These are phyloP conservation scores for Melaleuca quinquenervia DNA, from an alignment of 345 rosid species.

Conservation along the genomic window DNA sequence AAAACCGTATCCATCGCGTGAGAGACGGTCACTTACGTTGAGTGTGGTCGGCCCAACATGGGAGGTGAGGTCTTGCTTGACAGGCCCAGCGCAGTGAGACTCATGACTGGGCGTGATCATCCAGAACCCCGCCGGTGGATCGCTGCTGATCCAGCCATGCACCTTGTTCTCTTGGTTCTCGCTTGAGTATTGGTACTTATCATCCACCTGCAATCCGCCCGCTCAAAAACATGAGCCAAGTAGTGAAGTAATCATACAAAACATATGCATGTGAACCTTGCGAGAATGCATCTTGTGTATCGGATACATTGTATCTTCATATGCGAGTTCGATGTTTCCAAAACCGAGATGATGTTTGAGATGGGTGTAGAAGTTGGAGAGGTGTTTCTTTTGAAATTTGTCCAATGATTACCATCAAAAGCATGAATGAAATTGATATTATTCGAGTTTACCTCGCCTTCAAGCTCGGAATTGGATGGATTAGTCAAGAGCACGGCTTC, in stretches of 20 bases:
- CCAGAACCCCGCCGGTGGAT: slow-evolving; percentile 29
- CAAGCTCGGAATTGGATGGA: slow-evolving; percentile 4
- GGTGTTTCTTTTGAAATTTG: too few species aligned
- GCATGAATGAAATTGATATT: neutral
- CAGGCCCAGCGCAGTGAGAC: slow-evolving; percentile 22
- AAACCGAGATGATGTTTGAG: neutral
- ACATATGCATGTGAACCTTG: neutral
- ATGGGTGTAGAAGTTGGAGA: too few species aligned
- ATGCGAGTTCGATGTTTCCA: neutral
- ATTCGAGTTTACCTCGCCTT: slow-evolving; percentile 12
- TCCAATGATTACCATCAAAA: neutral
- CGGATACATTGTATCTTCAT: neutral
- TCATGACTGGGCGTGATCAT: slow-evolving; percentile 28
- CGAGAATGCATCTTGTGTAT: neutral
- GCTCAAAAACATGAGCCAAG: neutral
- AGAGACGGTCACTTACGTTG: too few species aligned
- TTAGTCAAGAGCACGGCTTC: slow-evolving; percentile 30
- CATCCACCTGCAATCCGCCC: slow-evolving; percentile 21
- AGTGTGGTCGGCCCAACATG: too few species aligned
- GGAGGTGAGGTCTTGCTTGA: slow-evolving; percentile 24
- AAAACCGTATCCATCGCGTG: too few species aligned
- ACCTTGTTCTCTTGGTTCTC: slow-evolving; percentile 17
- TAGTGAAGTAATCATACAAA: neutral
- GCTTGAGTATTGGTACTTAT: slow-evolving; percentile 27
- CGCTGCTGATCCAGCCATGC: slow-evolving; percentile 32